These are phyloP conservation scores for Clitopilus passeckerianus DNA, from an alignment of 768 basidiomycete species.

Conservation along the genomic window DNA sequence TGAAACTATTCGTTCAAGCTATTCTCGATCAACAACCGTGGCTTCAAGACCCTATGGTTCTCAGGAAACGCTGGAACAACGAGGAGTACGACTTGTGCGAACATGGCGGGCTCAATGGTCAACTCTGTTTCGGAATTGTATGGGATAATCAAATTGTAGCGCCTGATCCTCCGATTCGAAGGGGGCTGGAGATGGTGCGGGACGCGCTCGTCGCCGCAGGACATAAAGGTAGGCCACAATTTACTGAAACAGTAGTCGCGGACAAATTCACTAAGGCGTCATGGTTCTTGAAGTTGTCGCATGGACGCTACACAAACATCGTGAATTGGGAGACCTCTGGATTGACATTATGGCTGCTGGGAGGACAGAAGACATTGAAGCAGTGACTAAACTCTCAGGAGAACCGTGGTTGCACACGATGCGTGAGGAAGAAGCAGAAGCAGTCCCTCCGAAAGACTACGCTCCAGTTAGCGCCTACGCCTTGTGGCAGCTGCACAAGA, in stretches of 20 bases:
- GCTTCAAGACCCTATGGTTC: slow-evolving; percentile 55
- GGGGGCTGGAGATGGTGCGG: slow-evolving; percentile 55
- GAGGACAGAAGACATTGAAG: slow-evolving; percentile 38
- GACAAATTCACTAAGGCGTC: too few relatives aligned
- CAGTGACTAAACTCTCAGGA: slow-evolving; percentile 30
- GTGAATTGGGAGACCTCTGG: slow-evolving; percentile 32
- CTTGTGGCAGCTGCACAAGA: slow-evolving; percentile 66
- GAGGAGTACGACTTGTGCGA: slow-evolving; percentile 53
- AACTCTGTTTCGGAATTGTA: slow-evolving; percentile 54
- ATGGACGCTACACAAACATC: slow-evolving; percentile 57
- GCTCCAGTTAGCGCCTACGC: slow-evolving; percentile 36
- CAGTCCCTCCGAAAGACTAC: neutral
- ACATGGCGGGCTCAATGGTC: slow-evolving; percentile 43
- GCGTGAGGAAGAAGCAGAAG: slow-evolving; percentile 22
- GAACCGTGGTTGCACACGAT: slow-evolving; percentile 55
- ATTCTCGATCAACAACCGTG: slow-evolving; percentile 60
- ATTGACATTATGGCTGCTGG: slow-evolving; percentile 44
- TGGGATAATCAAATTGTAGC: slow-evolving; percentile 57
- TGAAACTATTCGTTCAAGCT: slow-evolving; percentile 63
- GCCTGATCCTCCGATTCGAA: slow-evolving; percentile 60
- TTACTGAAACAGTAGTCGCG: too few relatives aligned
- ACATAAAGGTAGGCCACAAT: slow-evolving; percentile 47
- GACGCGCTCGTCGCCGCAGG: slow-evolving; percentile 55
- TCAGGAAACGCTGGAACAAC: slow-evolving; percentile 58
- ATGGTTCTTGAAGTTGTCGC: slow-evolving; percentile 58